Base-by-base conservation (phyloP, 148 eudicot species). In the Chenopodium quinoa region DNA sequence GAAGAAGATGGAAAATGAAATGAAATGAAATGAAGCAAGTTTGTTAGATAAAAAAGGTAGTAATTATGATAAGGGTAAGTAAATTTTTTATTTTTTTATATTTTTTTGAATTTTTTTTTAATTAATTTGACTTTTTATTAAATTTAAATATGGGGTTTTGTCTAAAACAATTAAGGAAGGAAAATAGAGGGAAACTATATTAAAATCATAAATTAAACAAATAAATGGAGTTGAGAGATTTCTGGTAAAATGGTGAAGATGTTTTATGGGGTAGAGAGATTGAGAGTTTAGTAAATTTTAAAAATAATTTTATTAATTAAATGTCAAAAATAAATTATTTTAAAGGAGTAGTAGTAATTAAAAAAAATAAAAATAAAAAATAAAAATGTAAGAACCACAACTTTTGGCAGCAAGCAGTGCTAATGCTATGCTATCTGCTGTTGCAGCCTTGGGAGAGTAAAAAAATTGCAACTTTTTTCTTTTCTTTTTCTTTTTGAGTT, bases 41-140 rank as follows among this genome's bases (percentile, higher is more conserved):
- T 79, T 81, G 83, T 84, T 78, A 71, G 75, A 77, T 50, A 48
- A 60, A 78, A 69, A 71, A 68, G 86, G 88, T 73, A 81, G 84
- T 85, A 52, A 85, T 85, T 20, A 85, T 63, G 40, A 80, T 65
- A 79, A 77, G 71, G 60, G 58, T 63, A 76, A 64, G 47, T 71
- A 27, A 50, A 62, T 47, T 29, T 50, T 65, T 1, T 40, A 32
- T 23, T 78, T 48, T 48, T 62, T 46, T 13, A 13, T 9, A 1
- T 68, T 54, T 68, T 48, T 40, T 48, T 37, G 44, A 37, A 37
- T 37, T 27, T 27, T 27, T 27, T 27, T 27, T 27, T 27, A 27
- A 27, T 27, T 27, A 4, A 37, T 37, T 37, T 37, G 40, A 37
- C 40, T 37, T 32, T 16, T 16, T 19, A 32, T 16, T 19, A 32